A percentile compares a stretch with the other conserved stretches of the same genome.
Conservation (phyloP, 768 basidiomycete species). For the Boletellus sp. region DNA sequence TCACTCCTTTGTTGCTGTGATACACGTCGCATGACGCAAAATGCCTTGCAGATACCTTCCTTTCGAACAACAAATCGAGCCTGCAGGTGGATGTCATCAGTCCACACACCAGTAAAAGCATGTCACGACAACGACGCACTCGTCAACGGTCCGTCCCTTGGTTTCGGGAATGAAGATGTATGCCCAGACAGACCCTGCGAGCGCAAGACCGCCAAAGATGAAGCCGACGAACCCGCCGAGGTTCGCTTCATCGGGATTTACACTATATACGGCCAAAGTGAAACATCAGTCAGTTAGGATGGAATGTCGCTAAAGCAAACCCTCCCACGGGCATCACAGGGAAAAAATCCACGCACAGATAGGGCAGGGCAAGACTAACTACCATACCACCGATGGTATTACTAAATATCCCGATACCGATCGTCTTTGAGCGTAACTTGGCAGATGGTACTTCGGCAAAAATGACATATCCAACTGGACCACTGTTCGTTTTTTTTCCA, state of each 20-base stretch:
- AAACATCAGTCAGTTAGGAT: not conserved
- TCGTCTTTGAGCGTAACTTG: conserved; percentile 29
- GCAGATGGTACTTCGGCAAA: conserved; percentile 29
- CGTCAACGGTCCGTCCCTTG: conserved; percentile 26
- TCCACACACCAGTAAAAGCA: not conserved
- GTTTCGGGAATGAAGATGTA: conserved; percentile 30
- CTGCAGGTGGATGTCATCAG: conserved; percentile 1
- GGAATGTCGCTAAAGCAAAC: not conserved
- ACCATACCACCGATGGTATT: conserved; percentile 26
- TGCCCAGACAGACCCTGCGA: conserved; percentile 22
- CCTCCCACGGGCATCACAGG: not conserved
- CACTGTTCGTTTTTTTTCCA: conserved; percentile 8
- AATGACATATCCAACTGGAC: conserved; percentile 26
- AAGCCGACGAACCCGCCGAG: conserved; percentile 29
- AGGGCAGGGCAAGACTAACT: conserved; percentile 23
- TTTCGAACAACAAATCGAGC: conserved; percentile 32
- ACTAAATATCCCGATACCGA: conserved; percentile 23
- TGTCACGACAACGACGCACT: conserved; percentile 13
- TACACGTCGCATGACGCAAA: conserved; percentile 22
- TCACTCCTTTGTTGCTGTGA: too few species aligned
- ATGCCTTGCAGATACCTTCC: conserved; percentile 25
- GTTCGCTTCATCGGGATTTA: conserved; percentile 27
- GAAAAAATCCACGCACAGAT: conserved; percentile 18
- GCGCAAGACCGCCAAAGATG: conserved; percentile 24
- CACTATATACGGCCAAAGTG: conserved; percentile 1